Evolutionary conservation across 2,329 filamentous ascomycete species (phyloP), one percentile per base, ranked within the genome.

Genomic region (Colletotrichum acutatum): DNA sequence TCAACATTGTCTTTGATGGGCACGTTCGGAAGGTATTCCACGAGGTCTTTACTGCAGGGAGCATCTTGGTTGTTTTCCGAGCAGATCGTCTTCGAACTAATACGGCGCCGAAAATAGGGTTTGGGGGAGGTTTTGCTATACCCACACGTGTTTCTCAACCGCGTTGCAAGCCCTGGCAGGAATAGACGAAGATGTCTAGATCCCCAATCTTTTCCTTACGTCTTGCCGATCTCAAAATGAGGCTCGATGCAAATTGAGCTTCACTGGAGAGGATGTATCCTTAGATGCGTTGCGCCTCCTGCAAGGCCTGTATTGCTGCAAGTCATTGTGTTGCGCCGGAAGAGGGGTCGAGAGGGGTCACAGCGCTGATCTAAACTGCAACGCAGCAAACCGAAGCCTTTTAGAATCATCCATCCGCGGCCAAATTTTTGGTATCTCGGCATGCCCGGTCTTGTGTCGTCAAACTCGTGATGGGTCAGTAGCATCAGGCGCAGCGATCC

Each of bases 251-350:
- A 42, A 66, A n/a, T 30, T 28, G 34, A 49, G 32, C 62, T 12
- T 26, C 2, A 34, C 32, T 64, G 22, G 58, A 42, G 49, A 63
- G 24, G 19, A 52, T 28, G 11, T 11, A 12, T 22, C 49, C 37
- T 42, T 28, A 28, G 8, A 59, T 24, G 42, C 67, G 26, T 22
- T 11, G 37, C 54, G 52, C 34, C 53, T 32, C 52, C 66, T 42
- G 60, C 61, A 59, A 5, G 37, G 19, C 61, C 34, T 22, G 32
- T 14, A 56, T 22, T 30, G 62, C 49, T 72, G 69, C 58, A 68
- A 72, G 69, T 68, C 69, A 68, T 72, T 59, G n/a, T n/a, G 58
- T 72, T 68, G 26, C 65, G 57, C 22, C 28, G 26, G 16, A 28
- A n/a, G 49, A 71, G 68, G 68, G 68, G 68, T 24, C 8, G 22